Percentiles rank a stretch among this genome's conserved stretches.
Conservation (phyloP, 345 rosid species). For the Mallotus nudiflorus region DNA sequence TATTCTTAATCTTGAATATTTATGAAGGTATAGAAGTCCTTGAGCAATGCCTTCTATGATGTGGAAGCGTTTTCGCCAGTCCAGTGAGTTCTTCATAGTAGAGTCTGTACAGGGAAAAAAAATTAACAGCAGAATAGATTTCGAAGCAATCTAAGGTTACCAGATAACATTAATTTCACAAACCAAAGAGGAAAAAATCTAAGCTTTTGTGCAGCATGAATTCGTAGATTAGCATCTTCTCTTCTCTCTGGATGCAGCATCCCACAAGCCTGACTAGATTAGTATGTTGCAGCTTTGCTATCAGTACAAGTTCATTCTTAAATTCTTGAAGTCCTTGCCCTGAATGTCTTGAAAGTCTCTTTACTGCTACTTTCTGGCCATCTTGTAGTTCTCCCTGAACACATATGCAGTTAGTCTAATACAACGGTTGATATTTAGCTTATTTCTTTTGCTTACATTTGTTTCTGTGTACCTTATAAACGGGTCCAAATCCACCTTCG, state of each 20-base stretch:
- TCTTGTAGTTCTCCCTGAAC: constrained; percentile 14
- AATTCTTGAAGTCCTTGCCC: constrained; percentile 22
- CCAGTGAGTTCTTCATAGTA: constrained; percentile 1
- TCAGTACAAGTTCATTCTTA: constrained; percentile 18
- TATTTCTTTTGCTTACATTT: not conserved
- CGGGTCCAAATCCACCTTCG: too few species aligned
- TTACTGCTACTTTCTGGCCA: constrained; percentile 23
- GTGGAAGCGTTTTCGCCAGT: constrained; percentile 19
- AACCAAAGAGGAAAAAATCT: constrained; percentile 22
- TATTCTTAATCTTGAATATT: constrained; percentile 24
- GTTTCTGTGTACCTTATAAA: constrained; percentile 1
- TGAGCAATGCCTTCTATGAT: constrained; percentile 23
- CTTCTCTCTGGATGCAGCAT: constrained; percentile 18
- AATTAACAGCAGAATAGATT: not conserved
- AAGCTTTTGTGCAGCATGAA: constrained; percentile 19
- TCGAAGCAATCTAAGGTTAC: not conserved
- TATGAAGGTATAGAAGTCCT: constrained; percentile 27
- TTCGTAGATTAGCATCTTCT: constrained; percentile 20
- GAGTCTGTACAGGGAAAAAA: not conserved
- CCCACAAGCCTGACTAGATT: constrained; percentile 25
- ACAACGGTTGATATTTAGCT: not conserved
- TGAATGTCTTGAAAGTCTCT: constrained; percentile 13
- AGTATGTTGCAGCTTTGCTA: constrained; percentile 24
- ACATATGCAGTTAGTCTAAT: not conserved
- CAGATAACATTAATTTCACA: not conserved